phyloP scores from a whole-genome alignment of 805 yeast species.

The Sungouiella thailandica region DNA sequence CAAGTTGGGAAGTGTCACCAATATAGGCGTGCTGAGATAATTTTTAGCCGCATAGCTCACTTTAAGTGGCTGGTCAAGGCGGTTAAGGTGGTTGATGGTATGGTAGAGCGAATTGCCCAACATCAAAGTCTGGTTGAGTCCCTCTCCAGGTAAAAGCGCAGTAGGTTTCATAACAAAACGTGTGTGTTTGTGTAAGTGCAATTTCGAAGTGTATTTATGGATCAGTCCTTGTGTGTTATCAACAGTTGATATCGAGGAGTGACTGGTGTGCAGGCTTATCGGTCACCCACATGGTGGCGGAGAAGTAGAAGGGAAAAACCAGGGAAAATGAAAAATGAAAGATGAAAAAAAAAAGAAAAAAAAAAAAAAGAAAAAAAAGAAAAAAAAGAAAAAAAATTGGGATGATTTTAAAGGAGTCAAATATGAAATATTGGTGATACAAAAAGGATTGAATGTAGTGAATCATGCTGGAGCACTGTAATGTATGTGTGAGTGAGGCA shows the following conservation, averaged over 20 bases:
- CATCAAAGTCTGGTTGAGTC: slow-evolving; percentile 25
- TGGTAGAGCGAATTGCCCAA: slow-evolving; percentile 28
- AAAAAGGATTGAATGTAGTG: too few relatives aligned
- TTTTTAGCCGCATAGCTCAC: slow-evolving; percentile 26
- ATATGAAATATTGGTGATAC: too few relatives aligned
- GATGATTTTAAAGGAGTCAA: too few relatives aligned
- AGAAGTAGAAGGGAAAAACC: too few relatives aligned
- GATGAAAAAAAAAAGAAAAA: too few relatives aligned
- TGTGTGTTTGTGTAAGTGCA: too few relatives aligned
- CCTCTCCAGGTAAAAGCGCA: slow-evolving; percentile 29
- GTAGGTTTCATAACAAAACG: slow-evolving; percentile 12
- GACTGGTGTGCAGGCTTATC: neutral
- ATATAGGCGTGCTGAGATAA: slow-evolving; percentile 28
- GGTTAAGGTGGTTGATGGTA: slow-evolving; percentile 20
- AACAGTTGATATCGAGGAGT: neutral
- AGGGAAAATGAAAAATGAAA: too few relatives aligned
- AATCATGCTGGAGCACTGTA: too few relatives aligned
- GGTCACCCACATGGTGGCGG: too few relatives aligned
- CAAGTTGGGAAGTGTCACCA: slow-evolving; percentile 22
- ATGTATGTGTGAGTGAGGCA: too few relatives aligned
- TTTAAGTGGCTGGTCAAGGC: slow-evolving; percentile 24
- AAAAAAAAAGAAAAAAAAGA: too few relatives aligned
- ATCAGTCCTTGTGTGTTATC: neutral
- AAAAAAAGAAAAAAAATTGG: too few relatives aligned
- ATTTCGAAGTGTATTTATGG: neutral